Conservation (phyloP, 2,329 filamentous ascomycete genomes). For the Diaporthe vaccinii region DNA sequence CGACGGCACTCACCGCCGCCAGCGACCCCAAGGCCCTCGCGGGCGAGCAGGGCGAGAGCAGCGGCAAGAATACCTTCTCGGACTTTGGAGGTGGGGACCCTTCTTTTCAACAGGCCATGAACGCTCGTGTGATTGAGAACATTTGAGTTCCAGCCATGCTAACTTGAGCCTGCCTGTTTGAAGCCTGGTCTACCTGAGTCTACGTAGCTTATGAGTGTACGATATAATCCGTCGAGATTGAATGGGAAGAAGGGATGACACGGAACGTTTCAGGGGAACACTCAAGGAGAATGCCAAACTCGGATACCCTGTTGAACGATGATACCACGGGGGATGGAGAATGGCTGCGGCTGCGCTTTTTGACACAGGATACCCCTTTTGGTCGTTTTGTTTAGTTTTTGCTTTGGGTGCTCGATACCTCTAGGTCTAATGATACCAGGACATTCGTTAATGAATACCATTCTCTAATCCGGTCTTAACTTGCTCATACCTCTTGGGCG, state of each 20-base stretch:
- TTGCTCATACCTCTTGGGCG: neutral
- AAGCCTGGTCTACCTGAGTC: conserved; percentile 40
- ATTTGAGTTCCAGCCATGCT: conserved; percentile 69
- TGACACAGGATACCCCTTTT: conserved; percentile 40
- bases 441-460: conserved; percentile 28
- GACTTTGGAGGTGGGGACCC: conserved; percentile 68
- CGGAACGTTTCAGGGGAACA: neutral
- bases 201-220: conserved; percentile 20
- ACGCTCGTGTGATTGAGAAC: conserved; percentile 86
- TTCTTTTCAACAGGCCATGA: conserved; percentile 84
- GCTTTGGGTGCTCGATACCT: conserved; percentile 21
- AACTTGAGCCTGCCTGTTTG: conserved; percentile 8
- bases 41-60: conserved; percentile 60
- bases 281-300: conserved; percentile 13
- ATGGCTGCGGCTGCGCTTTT: conserved; percentile 22
- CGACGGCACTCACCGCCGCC: conserved; percentile 55
- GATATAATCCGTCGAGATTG: conserved; percentile 16
- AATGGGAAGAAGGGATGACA: neutral
- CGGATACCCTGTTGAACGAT: neutral
- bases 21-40: conserved; percentile 53
- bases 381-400: conserved; percentile 12
- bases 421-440: conserved; percentile 31
- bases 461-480: neutral
- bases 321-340: neutral
- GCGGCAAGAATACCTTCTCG: conserved; percentile 51